A percentile compares a stretch with the other conserved stretches of the same genome.
These are phyloP conservation scores for Tuber melanosporum DNA, from an alignment of 495 filamentous ascomycete species.

Conservation along the genomic window DNA sequence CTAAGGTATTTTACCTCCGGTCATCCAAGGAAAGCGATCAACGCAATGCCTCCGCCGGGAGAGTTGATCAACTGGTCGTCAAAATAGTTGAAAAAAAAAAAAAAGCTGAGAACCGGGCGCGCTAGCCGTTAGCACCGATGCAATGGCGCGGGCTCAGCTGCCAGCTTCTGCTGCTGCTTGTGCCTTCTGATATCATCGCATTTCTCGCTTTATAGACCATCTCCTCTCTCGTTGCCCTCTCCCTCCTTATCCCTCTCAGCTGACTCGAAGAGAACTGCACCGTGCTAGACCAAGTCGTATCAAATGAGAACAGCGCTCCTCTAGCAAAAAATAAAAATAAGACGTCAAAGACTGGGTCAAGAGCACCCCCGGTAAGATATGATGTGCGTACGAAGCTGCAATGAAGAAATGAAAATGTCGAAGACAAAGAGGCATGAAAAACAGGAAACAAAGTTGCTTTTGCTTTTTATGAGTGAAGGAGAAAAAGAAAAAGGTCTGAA, in stretches of 20 bases:
- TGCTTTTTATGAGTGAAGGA: conserved; percentile 38
- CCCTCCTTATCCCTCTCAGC: neutral
- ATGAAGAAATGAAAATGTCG: conserved; percentile 18
- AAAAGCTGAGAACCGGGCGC: neutral
- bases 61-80: neutral
- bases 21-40: neutral
- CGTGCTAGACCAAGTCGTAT: neutral
- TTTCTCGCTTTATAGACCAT: neutral
- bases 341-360: neutral
- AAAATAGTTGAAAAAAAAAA: neutral
- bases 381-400: neutral
- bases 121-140: conserved; percentile 2
- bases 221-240: neutral
- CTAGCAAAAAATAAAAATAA: neutral
- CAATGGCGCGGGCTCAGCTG: conserved; percentile 2
- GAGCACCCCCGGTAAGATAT: neutral
- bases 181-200: conserved; percentile 1
- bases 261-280: conserved; percentile 1
- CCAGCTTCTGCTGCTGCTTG: neutral
- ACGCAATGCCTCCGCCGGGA: neutral
- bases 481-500: conserved; percentile 19
- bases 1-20: neutral
- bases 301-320: neutral
- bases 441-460: conserved; percentile 32
- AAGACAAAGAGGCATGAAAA: conserved; percentile 20